A percentile compares a stretch with the other conserved stretches of the same genome.
Conservation (phyloP, 2,329 filamentous ascomycete species). For the Scleromitrula shiraiana region DNA sequence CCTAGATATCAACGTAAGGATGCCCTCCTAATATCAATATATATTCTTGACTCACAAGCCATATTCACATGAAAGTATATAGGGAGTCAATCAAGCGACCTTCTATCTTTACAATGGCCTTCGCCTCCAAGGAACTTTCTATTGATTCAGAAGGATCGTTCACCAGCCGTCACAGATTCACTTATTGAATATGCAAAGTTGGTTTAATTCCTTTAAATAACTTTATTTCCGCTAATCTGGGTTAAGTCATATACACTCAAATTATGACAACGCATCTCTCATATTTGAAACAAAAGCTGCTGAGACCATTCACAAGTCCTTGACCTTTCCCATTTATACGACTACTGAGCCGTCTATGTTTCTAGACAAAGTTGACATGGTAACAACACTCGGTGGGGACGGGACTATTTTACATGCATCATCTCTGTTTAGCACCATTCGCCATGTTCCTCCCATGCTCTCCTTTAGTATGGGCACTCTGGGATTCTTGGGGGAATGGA, state of each 20-base stretch:
- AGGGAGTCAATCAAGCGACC: slow-evolving; percentile 51
- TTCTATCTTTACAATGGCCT: slow-evolving; percentile 60
- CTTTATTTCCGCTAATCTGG: slow-evolving; percentile 7
- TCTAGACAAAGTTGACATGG: slow-evolving; percentile 76
- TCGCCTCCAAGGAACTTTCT: slow-evolving; percentile 60
- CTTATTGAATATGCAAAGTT: slow-evolving; percentile 33
- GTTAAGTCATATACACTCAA: slow-evolving; percentile 61
- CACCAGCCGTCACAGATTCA: slow-evolving; percentile 31
- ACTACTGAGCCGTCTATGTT: slow-evolving; percentile 39
- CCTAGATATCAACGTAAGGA: slow-evolving; percentile 54
- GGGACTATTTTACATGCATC: slow-evolving; percentile 83
- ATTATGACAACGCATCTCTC: slow-evolving; percentile 74
- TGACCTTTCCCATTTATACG: slow-evolving; percentile 69
- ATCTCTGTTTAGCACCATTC: slow-evolving; percentile 74
- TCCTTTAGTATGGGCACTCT: slow-evolving; percentile 96
- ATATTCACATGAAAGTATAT: slow-evolving; percentile 32
- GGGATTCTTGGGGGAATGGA: slow-evolving; percentile 94
- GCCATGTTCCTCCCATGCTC: slow-evolving; percentile 79
- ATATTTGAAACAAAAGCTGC: slow-evolving; percentile 77
- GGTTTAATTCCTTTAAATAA: not conserved
- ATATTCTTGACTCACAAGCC: not conserved
- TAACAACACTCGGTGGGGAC: slow-evolving; percentile 87
- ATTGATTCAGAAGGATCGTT: slow-evolving; percentile 58
- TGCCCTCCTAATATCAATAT: not conserved
- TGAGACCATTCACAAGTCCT: slow-evolving; percentile 56